Evolutionary conservation across 345 rosid species (phyloP).

Genomic region (Ricinus communis): DNA sequence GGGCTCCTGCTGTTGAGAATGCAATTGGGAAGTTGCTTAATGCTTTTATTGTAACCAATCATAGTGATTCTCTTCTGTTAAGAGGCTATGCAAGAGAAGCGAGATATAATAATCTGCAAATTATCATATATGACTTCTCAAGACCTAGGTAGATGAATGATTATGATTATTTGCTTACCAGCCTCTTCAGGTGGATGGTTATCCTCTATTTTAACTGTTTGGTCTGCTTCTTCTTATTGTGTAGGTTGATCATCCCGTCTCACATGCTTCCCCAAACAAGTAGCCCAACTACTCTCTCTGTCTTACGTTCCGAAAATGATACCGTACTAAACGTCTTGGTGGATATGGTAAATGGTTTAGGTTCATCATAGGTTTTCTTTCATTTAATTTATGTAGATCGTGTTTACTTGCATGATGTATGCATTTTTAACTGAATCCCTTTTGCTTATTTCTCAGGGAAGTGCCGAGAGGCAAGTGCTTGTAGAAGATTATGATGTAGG

Average conservation of each 20-base stretch:
- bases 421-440: neutral
- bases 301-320: constrained; percentile 63
- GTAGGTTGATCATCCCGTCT: constrained; percentile 70
- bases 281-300: constrained; percentile 77
- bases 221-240: constrained; percentile 18
- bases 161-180: neutral
- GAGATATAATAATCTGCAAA: constrained; percentile 59
- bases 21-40: constrained; percentile 82
- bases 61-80: constrained; percentile 64
- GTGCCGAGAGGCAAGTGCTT: constrained; percentile 89
- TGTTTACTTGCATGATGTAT: neutral
- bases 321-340: constrained; percentile 87
- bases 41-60: constrained; percentile 91
- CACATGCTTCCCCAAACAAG: constrained; percentile 81
- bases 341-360: constrained; percentile 62
- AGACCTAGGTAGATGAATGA: constrained; percentile 62
- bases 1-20: constrained; percentile 92
- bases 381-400: constrained; percentile 7
- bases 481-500: constrained; percentile 82
- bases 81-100: constrained; percentile 75
- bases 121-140: constrained; percentile 80
- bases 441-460: constrained; percentile 47
- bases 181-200: neutral
- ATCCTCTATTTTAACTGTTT: constrained; percentile 2
- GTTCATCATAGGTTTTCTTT: neutral